Evolutionary conservation across 2,329 filamentous ascomycete species (phyloP), one percentile per base, ranked within the genome.

Genomic region (Fusarium chuoi): DNA sequence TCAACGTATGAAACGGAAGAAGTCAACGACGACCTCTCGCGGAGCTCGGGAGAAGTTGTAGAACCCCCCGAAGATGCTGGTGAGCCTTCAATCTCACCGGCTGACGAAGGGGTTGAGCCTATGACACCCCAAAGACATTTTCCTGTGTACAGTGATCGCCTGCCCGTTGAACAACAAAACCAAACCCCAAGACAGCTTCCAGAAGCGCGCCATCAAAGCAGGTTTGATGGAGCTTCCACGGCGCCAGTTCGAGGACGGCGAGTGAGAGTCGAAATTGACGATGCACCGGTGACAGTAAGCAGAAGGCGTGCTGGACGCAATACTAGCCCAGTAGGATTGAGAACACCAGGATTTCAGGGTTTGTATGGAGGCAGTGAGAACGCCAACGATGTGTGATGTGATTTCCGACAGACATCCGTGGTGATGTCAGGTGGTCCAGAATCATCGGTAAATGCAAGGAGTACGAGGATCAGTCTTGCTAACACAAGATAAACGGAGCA

Each of bases 331-430:
- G 59, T 72, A 38, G 83, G 83, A n/a, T 68, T 87, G 57, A 77
- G 79, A 35, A 82, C 80, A n/a, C 81, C 82, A n/a, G 85, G 85
- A 1, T 86, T 85, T 67, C 78, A 78, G 69, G 85, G 86, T 18
- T 78, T 88, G 30, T 86, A 87, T 70, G 85, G 85, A 28, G 87
- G 85, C 18, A 79, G 79, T 54, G 87, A 88, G 77, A 89, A 88
- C 76, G 80, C 81, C 4, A 84, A 85, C 46, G 85, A 87, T 49
- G 45, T 33, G 24, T 73, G 62, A 74, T 33, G n/a, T 73, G 67
- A 74, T 60, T 55, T 61, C 55, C 41, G 41, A 62, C 49, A 62
- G 33, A 62, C 49, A 68, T 52, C 46, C 28, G 39, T 49, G 38
- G 58, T 70, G 56, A 55, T 60, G 54, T 51, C 54, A 71, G 52